phyloP scores from a whole-genome alignment of 768 basidiomycete species.

The Chiua virens region DNA sequence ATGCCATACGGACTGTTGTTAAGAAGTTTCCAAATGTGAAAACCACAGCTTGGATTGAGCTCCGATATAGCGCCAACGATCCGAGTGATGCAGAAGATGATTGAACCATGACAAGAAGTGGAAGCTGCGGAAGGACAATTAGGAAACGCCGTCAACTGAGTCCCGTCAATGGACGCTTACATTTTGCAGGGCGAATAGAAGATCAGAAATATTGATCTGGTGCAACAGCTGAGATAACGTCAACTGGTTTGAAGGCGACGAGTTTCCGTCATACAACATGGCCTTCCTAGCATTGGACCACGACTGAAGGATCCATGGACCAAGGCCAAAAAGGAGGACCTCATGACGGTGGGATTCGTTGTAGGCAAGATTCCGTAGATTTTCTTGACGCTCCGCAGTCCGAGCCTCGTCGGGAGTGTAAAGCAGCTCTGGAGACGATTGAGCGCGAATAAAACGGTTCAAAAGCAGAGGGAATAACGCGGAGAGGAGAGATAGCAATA shows the following conservation, averaged over 20 bases:
- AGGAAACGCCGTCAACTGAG: conserved; percentile 8
- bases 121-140: conserved; percentile 49
- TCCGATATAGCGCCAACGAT: conserved; percentile 79
- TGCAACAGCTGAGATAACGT: conserved; percentile 48
- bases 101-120: conserved; percentile 70
- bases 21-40: conserved; percentile 62
- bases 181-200: conserved; percentile 67
- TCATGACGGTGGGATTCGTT: conserved; percentile 79
- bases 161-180: conserved; percentile 40
- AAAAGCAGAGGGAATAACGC: conserved; percentile 59
- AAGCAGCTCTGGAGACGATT: conserved; percentile 41
- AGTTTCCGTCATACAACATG: conserved; percentile 56
- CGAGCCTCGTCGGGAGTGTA: conserved; percentile 59
- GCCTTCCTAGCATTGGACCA: conserved; percentile 69
- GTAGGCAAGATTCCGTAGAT: conserved; percentile 71
- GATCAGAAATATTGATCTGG: conserved; percentile 62
- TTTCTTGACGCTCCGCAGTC: conserved; percentile 69
- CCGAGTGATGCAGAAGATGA: conserved; percentile 75
- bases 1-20: conserved; percentile 69
- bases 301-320: conserved; percentile 78
- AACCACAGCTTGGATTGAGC: conserved; percentile 70
- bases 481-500: conserved; percentile 62
- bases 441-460: conserved; percentile 46
- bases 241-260: conserved; percentile 35
- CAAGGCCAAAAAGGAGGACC: conserved; percentile 77